Evolutionary conservation across 179 eudicot species (phyloP).

Genomic region (Vitellaria paradoxa): DNA sequence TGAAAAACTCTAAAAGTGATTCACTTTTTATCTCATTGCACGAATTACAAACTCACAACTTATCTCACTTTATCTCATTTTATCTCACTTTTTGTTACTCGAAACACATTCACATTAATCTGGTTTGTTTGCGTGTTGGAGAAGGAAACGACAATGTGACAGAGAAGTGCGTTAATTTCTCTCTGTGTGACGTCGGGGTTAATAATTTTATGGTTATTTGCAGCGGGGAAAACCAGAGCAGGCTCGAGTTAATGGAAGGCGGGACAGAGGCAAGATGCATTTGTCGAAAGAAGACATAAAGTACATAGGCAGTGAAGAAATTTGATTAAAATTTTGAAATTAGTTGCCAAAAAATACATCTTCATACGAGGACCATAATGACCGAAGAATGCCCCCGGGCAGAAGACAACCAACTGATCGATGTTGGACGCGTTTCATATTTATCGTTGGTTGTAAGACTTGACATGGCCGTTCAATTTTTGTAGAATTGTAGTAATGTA

Average conservation of each 20-base stretch:
- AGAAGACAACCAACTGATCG: neutral
- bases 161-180: too few relatives aligned
- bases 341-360: neutral
- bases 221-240: constrained; percentile 81
- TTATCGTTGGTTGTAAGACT: neutral
- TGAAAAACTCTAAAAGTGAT: too few relatives aligned
- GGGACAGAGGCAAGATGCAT: constrained; percentile 63
- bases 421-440: neutral
- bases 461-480: neutral
- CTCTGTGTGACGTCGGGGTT: neutral
- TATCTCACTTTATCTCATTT: neutral
- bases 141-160: too few relatives aligned
- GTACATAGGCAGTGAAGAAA: constrained; percentile 23
- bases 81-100: neutral
- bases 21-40: too few relatives aligned
- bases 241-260: constrained; percentile 31
- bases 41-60: neutral
- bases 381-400: neutral
- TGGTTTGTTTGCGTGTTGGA: too few relatives aligned
- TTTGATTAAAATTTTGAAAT: neutral
- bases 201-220: constrained; percentile 10
- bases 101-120: neutral
- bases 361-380: neutral
- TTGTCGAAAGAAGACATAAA: constrained; percentile 58
- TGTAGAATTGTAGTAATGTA: neutral